Evolutionary conservation across 2,329 filamentous ascomycete genomes (phyloP), one percentile per base, ranked within the genome.

Genomic region (Emydomyces testavorans): DNA sequence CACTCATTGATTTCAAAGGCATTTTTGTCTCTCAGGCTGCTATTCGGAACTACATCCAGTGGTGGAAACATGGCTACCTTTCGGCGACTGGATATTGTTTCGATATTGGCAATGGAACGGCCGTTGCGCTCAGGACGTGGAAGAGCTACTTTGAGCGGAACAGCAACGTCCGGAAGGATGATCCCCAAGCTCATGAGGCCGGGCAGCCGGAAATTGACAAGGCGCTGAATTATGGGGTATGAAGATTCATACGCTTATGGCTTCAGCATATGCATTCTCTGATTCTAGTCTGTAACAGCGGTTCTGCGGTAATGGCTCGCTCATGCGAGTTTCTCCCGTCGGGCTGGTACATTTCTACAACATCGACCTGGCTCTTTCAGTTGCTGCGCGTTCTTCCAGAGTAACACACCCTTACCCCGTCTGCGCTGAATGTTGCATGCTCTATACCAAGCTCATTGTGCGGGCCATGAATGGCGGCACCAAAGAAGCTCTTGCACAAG

Each of bases 321-420:
- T 71, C 37, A 71, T 71, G 68, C 59, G 68, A 5, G 62, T 67
- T 23, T 56, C 64, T 0, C 66, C 68, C 0, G 55, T 70, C 7
- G 62, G 61, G 1, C 54, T 70, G 2, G 57, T 60, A 4, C 58
- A 60, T 20, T 60, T 56, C 43, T 50, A 50, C 5, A 53, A 60
- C 42, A 32, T 54, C 10, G 18, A 46, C 3, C 39, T 54, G 13
- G 64, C 63, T 6, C 50, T 48, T 5, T 45, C 56, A 13, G 52
- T 57, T 2, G 61, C 61, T 6, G 51, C 57, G 10, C 40, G 40
- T 15, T 60, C 62, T 34, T 63, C 62, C 21, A 32, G 52, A 6
- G 52, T 62, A 7, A 70, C 67, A 6, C 67, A 71, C 55, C 68
- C 68, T 36, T 57, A 65, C 41, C 47, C 54, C 7, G 57, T 60